phyloP scores from a whole-genome alignment of 1,284 basidiomycete genomes.

The Anthracocystis setariae region DNA sequence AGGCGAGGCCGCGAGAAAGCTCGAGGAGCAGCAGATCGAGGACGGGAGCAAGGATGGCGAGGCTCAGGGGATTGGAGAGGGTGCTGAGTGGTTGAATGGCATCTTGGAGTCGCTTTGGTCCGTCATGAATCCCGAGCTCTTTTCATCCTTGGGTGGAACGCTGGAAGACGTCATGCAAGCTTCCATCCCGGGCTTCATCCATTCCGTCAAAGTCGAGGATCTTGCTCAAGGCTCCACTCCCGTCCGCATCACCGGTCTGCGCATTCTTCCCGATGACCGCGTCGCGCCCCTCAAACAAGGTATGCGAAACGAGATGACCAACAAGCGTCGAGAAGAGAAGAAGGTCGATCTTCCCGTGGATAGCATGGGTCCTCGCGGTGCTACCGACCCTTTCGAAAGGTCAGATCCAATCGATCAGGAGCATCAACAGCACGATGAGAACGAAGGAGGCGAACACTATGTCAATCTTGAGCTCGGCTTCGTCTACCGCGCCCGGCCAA shows the following conservation, averaged over 20 bases:
- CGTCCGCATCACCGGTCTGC: slow-evolving; percentile 44
- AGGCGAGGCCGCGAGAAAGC: slow-evolving; percentile 14
- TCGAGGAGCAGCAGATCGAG: slow-evolving; percentile 12
- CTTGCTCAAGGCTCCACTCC: slow-evolving; percentile 50
- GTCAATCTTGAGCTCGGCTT: slow-evolving; percentile 53
- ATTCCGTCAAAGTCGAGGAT: slow-evolving; percentile 53
- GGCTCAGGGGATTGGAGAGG: slow-evolving; percentile 27
- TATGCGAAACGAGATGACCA: slow-evolving; percentile 9
- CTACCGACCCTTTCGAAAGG: background rate
- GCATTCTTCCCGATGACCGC: slow-evolving; percentile 31
- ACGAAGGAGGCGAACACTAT: slow-evolving; percentile 27
- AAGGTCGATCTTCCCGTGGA: slow-evolving; percentile 3
- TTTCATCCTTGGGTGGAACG: slow-evolving; percentile 37
- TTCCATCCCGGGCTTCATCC: slow-evolving; percentile 47
- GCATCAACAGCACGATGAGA: slow-evolving; percentile 8
- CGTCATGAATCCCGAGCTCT: slow-evolving; percentile 50
- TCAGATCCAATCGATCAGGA: slow-evolving; percentile 1
- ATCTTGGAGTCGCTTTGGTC: slow-evolving; percentile 46
- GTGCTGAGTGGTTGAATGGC: slow-evolving; percentile 55
- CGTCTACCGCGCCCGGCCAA: slow-evolving; percentile 46
- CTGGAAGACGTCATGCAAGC: slow-evolving; percentile 58
- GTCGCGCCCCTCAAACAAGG: slow-evolving; percentile 4
- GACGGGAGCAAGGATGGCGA: slow-evolving; percentile 4
- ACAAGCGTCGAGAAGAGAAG: slow-evolving; percentile 4
- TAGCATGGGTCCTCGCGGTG: background rate